Evolutionary conservation across 768 basidiomycete species (phyloP).

Genomic region (Xanthoconium stramineum): DNA sequence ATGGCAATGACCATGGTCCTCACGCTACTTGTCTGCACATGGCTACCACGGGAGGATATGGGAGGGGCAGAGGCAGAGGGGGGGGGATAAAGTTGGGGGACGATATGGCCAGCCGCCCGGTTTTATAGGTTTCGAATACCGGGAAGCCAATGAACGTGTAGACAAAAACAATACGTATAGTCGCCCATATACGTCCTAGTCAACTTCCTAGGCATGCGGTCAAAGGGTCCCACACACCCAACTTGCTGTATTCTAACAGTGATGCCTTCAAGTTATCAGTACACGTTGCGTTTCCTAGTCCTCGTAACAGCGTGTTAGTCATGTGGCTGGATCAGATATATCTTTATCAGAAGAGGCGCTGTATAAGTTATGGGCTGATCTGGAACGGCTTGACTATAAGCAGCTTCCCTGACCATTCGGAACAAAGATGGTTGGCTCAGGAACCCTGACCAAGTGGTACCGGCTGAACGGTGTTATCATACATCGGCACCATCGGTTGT

Average conservation of each 20-base stretch:
- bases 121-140: conserved; percentile 29
- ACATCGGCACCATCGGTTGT: conserved; percentile 22
- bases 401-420: conserved; percentile 24
- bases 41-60: conserved; percentile 1
- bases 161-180: conserved; percentile 26
- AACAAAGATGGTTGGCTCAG: conserved; percentile 23
- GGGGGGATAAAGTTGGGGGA: conserved; percentile 16
- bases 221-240: conserved; percentile 25
- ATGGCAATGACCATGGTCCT: conserved; percentile 30
- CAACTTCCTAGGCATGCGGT: conserved; percentile 21
- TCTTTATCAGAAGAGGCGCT: conserved; percentile 28
- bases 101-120: conserved; percentile 5
- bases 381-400: conserved; percentile 21
- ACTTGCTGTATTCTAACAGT: conserved; percentile 24
- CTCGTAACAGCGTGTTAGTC: conserved; percentile 22
- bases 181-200: conserved; percentile 27
- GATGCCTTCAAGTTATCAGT: conserved; percentile 16
- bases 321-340: conserved; percentile 28
- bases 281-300: conserved; percentile 19
- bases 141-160: conserved; percentile 24
- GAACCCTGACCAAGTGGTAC: conserved; percentile 18
- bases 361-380: conserved; percentile 11
- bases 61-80: background rate
- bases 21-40: conserved; percentile 82
- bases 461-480: conserved; percentile 11